A percentile compares a stretch with the other conserved stretches of the same genome.
These are phyloP conservation scores for Mucuna pruriens DNA, from an alignment of 306 rosid species.

Conservation along the genomic window DNA sequence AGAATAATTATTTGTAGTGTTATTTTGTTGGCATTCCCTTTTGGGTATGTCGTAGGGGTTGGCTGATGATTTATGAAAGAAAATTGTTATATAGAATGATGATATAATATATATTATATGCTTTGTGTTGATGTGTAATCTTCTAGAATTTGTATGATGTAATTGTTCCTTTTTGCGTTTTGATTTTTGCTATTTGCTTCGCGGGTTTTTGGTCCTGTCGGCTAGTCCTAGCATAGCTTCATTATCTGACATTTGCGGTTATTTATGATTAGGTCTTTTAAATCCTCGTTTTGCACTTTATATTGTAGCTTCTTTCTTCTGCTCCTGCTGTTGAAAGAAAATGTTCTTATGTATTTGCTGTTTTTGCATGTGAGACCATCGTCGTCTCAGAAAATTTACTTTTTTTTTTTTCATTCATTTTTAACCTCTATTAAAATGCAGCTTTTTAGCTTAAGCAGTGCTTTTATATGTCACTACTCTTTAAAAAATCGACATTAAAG, in stretches of 20 bases:
- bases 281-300: neutral
- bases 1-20: conserved; percentile 22
- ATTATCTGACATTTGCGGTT: neutral
- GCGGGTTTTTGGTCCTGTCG: neutral
- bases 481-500: no score
- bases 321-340: neutral
- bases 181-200: neutral
- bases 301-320: neutral
- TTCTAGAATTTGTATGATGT: neutral
- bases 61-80: conserved; percentile 23
- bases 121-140: neutral
- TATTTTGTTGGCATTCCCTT: neutral
- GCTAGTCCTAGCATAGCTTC: neutral
- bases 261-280: neutral
- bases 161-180: neutral
- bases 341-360: no score
- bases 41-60: neutral
- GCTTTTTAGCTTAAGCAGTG: neutral
- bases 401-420: neutral
- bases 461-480: no score
- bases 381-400: neutral
- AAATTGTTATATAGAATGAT: conserved; percentile 13
- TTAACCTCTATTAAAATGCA: neutral
- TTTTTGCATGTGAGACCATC: no score
- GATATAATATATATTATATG: conserved; percentile 1